A percentile compares a stretch with the other conserved stretches of the same genome.
phyloP scores from a whole-genome alignment of 116 monocot species.

The Posidonia oceanica region DNA sequence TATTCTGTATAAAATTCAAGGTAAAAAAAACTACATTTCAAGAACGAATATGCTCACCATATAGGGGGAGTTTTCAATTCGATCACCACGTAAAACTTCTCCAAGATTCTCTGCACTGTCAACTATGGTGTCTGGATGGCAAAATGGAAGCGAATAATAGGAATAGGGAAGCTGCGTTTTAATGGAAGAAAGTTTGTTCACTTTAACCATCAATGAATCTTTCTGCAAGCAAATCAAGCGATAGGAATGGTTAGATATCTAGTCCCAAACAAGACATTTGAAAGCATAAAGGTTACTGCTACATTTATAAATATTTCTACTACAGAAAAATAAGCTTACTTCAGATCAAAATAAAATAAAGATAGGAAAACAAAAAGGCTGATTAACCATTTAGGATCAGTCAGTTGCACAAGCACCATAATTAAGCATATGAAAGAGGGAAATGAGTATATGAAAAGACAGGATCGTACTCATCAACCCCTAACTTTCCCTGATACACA shows the following conservation, averaged over 20 bases:
- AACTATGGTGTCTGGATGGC: conserved; percentile 56
- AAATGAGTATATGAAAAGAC: too few relatives aligned
- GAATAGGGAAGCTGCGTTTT: conserved; percentile 92
- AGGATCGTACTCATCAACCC: too few relatives aligned
- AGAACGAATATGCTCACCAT: conserved; percentile 27
- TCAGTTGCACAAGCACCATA: too few relatives aligned
- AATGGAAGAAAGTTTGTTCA: conserved; percentile 82
- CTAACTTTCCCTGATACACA: too few relatives aligned
- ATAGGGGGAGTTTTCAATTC: conserved; percentile 91
- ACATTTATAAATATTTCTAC: too few relatives aligned
- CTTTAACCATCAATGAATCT: conserved; percentile 67
- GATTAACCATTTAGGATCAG: too few relatives aligned
- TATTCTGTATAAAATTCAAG: background rate
- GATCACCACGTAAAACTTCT: conserved; percentile 86
- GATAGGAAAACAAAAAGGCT: too few relatives aligned
- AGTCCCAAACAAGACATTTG: background rate
- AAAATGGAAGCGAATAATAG: conserved; percentile 84
- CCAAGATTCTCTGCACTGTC: conserved; percentile 96
- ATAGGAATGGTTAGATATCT: background rate
- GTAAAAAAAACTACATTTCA: background rate
- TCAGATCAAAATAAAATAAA: too few relatives aligned
- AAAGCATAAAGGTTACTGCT: too few relatives aligned
- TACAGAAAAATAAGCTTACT: too few relatives aligned
- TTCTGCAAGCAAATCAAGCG: conserved; percentile 36
- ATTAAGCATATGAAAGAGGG: too few relatives aligned